Evolutionary conservation across 257 asterid genomes (phyloP).

Genomic region (Verbascum thapsus): DNA sequence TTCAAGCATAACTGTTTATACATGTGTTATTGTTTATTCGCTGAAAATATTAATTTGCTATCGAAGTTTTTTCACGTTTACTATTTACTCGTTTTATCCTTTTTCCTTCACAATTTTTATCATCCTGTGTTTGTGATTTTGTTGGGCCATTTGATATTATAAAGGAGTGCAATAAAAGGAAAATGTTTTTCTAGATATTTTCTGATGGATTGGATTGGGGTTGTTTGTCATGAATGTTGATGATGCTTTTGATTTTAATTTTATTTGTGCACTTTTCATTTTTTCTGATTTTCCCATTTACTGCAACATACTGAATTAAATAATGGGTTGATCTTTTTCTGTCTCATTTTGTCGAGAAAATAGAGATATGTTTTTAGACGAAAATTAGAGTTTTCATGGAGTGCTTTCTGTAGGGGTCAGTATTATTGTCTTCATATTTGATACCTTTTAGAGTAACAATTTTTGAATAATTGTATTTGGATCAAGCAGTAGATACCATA

Average conservation of each 20-base stretch:
- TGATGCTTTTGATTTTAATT: constrained; percentile 4
- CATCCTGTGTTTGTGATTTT: no score
- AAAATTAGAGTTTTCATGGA: not conserved
- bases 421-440: not conserved
- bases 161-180: not conserved
- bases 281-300: no score
- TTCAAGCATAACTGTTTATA: no score
- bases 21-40: no score
- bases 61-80: no score
- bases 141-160: not conserved
- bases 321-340: constrained; percentile 7
- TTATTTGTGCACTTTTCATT: no score
- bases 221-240: constrained; percentile 18
- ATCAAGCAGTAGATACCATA: not conserved
- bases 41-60: no score
- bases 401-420: not conserved
- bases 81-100: no score
- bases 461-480: not conserved
- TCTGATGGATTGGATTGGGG: not conserved
- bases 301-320: no score
- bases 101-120: not conserved
- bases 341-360: not conserved
- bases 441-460: not conserved
- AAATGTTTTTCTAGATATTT: not conserved
- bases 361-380: not conserved